phyloP scores from a whole-genome alignment of 176 grass and related monocot genomes.

The Aegilops longissima region DNA sequence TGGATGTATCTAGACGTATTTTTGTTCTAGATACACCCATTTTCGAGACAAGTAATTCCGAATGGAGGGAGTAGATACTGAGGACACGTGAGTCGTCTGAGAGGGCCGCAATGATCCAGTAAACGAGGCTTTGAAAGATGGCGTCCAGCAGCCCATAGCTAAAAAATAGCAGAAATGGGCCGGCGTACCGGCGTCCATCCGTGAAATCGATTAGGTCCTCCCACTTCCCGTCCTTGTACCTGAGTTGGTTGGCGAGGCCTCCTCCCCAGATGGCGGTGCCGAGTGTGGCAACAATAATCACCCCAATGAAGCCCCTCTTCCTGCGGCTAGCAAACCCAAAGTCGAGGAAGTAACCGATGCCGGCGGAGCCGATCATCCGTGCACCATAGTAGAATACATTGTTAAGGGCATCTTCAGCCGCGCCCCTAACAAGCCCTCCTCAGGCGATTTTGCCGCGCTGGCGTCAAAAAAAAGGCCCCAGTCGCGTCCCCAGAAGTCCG shows the following conservation, averaged over 20 bases:
- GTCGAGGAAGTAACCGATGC: too few relatives aligned
- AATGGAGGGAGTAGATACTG: constrained; percentile 27
- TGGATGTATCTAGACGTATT: too few relatives aligned
- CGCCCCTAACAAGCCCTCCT: too few relatives aligned
- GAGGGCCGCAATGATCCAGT: constrained; percentile 75
- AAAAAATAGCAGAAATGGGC: constrained; percentile 82
- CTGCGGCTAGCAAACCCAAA: neutral
- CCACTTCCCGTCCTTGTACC: constrained; percentile 8
- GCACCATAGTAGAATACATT: too few relatives aligned
- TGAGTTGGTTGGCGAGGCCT: constrained; percentile 64
- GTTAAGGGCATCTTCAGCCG: too few relatives aligned
- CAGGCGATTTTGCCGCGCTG: too few relatives aligned
- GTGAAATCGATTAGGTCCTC: constrained; percentile 59
- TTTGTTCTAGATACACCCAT: too few relatives aligned
- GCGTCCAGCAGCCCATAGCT: constrained; percentile 78
- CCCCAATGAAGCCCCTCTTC: constrained; percentile 45
- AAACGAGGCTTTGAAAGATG: constrained; percentile 87
- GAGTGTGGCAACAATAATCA: constrained; percentile 36
- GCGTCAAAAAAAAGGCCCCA: too few relatives aligned
- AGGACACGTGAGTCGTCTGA: constrained; percentile 64
- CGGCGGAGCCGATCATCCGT: too few relatives aligned
- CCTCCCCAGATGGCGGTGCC: constrained; percentile 76
- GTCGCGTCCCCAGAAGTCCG: too few relatives aligned
- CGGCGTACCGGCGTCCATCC: constrained; percentile 32
- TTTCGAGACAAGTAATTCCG: too few relatives aligned